Conservation (phyloP, 2,329 filamentous ascomycete species). For the Microdochium trichocladiopsis region DNA sequence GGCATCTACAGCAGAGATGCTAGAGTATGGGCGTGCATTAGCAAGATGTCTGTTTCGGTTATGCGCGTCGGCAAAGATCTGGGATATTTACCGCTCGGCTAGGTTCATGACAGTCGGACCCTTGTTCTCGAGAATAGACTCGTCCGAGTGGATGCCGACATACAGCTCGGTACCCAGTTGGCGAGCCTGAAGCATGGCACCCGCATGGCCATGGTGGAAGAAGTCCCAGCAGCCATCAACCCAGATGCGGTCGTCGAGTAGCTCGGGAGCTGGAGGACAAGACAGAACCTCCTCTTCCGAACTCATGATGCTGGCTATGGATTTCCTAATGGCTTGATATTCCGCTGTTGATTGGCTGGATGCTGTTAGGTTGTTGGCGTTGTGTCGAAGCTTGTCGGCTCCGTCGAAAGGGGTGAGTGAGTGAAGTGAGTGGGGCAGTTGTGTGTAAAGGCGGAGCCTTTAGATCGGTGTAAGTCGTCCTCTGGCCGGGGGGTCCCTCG, state of each 20-base stretch:
- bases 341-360: not conserved
- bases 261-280: slow-evolving; percentile 38
- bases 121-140: slow-evolving; percentile 93
- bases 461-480: not conserved
- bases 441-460: too few species aligned
- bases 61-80: slow-evolving; percentile 3
- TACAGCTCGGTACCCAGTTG: slow-evolving; percentile 83
- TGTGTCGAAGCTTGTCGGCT: not conserved
- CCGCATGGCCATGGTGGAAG: slow-evolving; percentile 95
- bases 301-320: slow-evolving; percentile 7
- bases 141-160: slow-evolving; percentile 92
- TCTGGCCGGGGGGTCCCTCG: not conserved
- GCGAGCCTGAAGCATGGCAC: slow-evolving; percentile 92
- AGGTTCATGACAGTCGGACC: slow-evolving; percentile 96
- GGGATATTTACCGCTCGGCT: slow-evolving; percentile 60
- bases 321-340: not conserved
- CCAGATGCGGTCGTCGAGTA: slow-evolving; percentile 76
- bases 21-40: slow-evolving; percentile 24
- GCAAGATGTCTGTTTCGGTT: not conserved
- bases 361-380: not conserved
- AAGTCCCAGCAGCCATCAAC: slow-evolving; percentile 99
- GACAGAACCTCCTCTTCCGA: slow-evolving; percentile 16
- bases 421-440: not conserved
- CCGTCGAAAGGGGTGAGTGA: not conserved
- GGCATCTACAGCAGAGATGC: slow-evolving; percentile 82